phyloP scores from a whole-genome alignment of 805 yeast genomes.

The Metschnikowia lachancei region DNA sequence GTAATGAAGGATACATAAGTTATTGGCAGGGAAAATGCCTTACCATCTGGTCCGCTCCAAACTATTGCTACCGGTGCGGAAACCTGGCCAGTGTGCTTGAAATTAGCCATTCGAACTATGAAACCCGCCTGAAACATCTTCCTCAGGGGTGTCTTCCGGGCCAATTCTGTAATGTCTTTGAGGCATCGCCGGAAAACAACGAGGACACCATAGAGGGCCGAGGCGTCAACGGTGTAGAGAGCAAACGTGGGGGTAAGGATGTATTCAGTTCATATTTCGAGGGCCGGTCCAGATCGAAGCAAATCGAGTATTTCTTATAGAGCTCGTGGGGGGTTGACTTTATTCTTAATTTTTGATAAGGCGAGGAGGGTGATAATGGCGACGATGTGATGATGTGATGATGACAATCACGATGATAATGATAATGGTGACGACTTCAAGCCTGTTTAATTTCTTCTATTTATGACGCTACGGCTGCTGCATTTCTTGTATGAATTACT shows the following conservation, averaged over 20 bases:
- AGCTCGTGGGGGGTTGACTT: no score
- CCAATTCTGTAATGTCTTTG: conserved; percentile 87
- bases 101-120: conserved; percentile 52
- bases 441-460: background rate
- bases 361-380: no score
- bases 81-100: conserved; percentile 97
- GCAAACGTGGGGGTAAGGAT: conserved; percentile 16
- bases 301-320: conserved; percentile 52
- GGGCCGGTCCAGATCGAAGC: conserved; percentile 32
- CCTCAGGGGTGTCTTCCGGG: conserved; percentile 40
- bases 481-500: conserved; percentile 4
- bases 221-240: conserved; percentile 35
- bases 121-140: conserved; percentile 16
- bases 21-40: conserved; percentile 87
- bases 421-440: no score
- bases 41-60: conserved; percentile 99
- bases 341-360: no score
- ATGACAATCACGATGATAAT: no score
- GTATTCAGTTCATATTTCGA: conserved; percentile 29
- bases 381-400: no score
- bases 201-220: conserved; percentile 48
- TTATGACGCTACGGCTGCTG: background rate
- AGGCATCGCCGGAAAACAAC: conserved; percentile 93
- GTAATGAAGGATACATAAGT: conserved; percentile 93
- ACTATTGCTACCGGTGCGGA: conserved; percentile 95